A percentile compares a stretch with the other conserved stretches of the same genome.
These are phyloP conservation scores for Ascochyta viciae-villosae DNA, from an alignment of 2,329 filamentous ascomycete genomes.

Conservation along the genomic window DNA sequence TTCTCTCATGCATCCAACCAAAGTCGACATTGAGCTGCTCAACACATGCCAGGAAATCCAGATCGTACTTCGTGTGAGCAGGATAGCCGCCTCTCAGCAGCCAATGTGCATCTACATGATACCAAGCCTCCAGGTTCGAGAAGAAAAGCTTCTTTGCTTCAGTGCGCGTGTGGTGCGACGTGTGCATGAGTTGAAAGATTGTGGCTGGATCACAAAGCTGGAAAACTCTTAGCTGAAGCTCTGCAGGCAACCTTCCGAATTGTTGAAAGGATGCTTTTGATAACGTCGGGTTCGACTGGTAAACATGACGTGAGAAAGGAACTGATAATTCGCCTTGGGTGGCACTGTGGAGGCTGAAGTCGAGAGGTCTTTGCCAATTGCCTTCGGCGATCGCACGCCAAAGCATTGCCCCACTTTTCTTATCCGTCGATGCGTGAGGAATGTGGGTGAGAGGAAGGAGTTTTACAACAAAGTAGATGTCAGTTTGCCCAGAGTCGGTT, in stretches of 20 bases:
- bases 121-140: conserved; percentile 12
- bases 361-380: conserved; percentile 14
- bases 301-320: conserved; percentile 11
- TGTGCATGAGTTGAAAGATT: conserved; percentile 27
- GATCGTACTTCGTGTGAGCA: conserved; percentile 3
- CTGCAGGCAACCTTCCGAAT: not conserved
- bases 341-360: conserved; percentile 6
- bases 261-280: not conserved
- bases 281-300: not conserved
- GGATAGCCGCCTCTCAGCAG: conserved; percentile 15
- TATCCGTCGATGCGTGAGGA: not conserved
- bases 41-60: conserved; percentile 1
- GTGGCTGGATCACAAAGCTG: conserved; percentile 3
- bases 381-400: conserved; percentile 8
- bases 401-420: not conserved
- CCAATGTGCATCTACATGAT: conserved; percentile 16
- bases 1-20: conserved; percentile 3
- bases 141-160: conserved; percentile 21
- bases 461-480: too few relatives aligned
- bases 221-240: conserved; percentile 8
- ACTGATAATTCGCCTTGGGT: conserved; percentile 8
- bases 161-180: conserved; percentile 8
- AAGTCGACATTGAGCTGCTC: conserved; percentile 9
- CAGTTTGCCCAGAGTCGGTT: too few relatives aligned
- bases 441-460: not conserved